Evolutionary conservation across 2,329 filamentous ascomycete species (phyloP), one percentile per base, ranked within the genome.

Genomic region (Knoxdaviesia proteae): DNA sequence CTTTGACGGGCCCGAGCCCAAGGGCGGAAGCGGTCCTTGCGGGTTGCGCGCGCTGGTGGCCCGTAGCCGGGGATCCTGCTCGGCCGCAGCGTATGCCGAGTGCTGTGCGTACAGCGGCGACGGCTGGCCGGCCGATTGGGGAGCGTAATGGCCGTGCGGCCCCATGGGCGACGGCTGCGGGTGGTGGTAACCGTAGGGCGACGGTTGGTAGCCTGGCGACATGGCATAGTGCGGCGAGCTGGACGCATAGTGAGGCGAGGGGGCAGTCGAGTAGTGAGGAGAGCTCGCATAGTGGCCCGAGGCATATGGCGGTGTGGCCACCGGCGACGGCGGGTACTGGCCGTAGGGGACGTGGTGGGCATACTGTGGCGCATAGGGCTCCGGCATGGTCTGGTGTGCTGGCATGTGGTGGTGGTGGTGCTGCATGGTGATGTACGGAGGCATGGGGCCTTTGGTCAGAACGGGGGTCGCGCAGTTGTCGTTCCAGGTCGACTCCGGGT

Each of bases 401-500:
- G 58, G 42, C 36, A 40, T 40, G 20, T 43, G 39, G 31, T 41
- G 44, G 20, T 41, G 52, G 50, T 44, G 55, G 54, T 61, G 63
- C 42, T 47, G 51, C 42, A 48, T 45, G 37, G 46, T 47, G 31
- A 41, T 59, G 47, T 62, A 68, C 53, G 59, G 64, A 52, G 56
- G 70, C 64, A 80, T 76, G 3, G 76, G 84, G 0, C 80, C 73
- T 49, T 84, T 74, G 8, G 84, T 88, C 36, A 92, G 73, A 3
- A 83, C 78, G 8, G 87, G 84, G 9, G 84, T 77, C 45, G 79
- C 80, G 56, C 80, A 80, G 47, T 78, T 70, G 53, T 94, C 88
- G 54, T 84, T 84, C 51, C 94, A 76, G 39, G 84, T 93, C 1
- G 88, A 93, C 59, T 98, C 90, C 0, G 90, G 90, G 57, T 98